Conservation (phyloP, 2,329 filamentous ascomycete species). For the Xylariaceae sp. region DNA sequence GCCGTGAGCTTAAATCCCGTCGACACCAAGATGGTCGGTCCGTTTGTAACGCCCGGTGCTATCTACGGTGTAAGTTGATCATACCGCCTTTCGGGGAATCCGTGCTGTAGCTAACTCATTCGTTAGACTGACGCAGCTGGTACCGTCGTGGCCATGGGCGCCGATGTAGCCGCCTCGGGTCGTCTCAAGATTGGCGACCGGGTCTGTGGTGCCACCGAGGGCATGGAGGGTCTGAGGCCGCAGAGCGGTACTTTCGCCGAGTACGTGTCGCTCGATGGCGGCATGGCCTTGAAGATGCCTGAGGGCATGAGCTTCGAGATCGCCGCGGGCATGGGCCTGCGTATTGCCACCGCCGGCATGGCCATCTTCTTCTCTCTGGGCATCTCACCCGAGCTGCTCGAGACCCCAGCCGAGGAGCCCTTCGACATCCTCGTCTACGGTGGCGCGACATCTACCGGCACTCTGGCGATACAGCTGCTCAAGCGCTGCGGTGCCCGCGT, state of each 20-base stretch:
- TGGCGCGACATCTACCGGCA: slow-evolving; percentile 39
- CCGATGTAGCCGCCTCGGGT: slow-evolving; percentile 7
- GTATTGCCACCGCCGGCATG: slow-evolving; percentile 25
- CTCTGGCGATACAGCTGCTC: slow-evolving; percentile 39
- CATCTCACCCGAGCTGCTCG: slow-evolving; percentile 19
- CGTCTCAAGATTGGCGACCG: slow-evolving; percentile 28
- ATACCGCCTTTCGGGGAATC: neutral
- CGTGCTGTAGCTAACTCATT: neutral
- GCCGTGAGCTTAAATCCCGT: slow-evolving; percentile 4
- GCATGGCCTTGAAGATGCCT: slow-evolving; percentile 27
- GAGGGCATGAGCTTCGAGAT: slow-evolving; percentile 25
- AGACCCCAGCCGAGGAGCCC: slow-evolving; percentile 9
- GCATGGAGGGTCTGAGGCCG: slow-evolving; percentile 23
- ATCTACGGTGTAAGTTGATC: slow-evolving; percentile 3
- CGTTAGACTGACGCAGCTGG: slow-evolving; percentile 9
- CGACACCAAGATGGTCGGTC: slow-evolving; percentile 6
- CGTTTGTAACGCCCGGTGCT: slow-evolving; percentile 1
- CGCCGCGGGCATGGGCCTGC: slow-evolving; percentile 26
- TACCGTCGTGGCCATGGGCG: slow-evolving; percentile 11
- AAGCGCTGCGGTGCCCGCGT: slow-evolving; percentile 6
- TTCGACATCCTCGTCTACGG: slow-evolving; percentile 39
- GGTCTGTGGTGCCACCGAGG: slow-evolving; percentile 32
- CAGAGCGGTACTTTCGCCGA: slow-evolving; percentile 32
- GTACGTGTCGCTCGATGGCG: slow-evolving; percentile 26
- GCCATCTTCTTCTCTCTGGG: slow-evolving; percentile 23